Evolutionary conservation across 2,329 filamentous ascomycete genomes (phyloP), one percentile per base, ranked within the genome.

Genomic region (Daldinia eschscholtzii): DNA sequence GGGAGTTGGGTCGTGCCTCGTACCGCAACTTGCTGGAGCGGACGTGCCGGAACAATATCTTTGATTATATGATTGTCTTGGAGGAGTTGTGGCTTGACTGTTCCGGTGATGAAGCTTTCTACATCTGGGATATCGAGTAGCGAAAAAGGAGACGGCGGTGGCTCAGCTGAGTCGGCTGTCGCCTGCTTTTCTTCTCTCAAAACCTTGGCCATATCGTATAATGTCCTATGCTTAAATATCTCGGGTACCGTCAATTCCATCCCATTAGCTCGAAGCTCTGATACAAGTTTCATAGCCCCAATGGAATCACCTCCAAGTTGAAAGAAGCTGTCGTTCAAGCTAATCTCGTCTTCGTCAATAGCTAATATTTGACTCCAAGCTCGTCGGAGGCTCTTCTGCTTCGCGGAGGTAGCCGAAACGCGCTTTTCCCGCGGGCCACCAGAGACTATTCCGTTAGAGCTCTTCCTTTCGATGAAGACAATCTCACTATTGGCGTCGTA

Each of bases 251-350:
- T 86, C 26, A 90, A 72, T 6, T 80, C 79, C 57, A 87, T 75
- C 0, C 83, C 83, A 26, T 83, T 81, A 1, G 81, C 79, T 23
- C 87, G 80, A 2, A 86, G 83, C 60, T 85, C 84, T 2, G 87
- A 85, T 0, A 89, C 88, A 0, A 90, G 79, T 74, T 86, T 88
- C 86, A 90, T 91, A 1, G 87, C 87, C 1, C 83, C 78, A 28
- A 89, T 86, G 0, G 87, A 89, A 77, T 89, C 87, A 20, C 88
- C 88, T 0, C 88, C 87, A 0, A 89, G 81, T 2, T 83, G 82
- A 81, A 90, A 89, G 78, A 90, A 89, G 77, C 85, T 87, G 72
- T 89, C 84, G 10, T 88, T 83, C 1, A 84, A 77, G 1, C 84
- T 81, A 18, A 89, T 86, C 1, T 83, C 79, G 2, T 84, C 80